A percentile compares a stretch with the other conserved stretches of the same genome.
These are phyloP conservation scores for Hymenoscyphus salicellus DNA, from an alignment of 2,329 filamentous ascomycete species.

Conservation along the genomic window DNA sequence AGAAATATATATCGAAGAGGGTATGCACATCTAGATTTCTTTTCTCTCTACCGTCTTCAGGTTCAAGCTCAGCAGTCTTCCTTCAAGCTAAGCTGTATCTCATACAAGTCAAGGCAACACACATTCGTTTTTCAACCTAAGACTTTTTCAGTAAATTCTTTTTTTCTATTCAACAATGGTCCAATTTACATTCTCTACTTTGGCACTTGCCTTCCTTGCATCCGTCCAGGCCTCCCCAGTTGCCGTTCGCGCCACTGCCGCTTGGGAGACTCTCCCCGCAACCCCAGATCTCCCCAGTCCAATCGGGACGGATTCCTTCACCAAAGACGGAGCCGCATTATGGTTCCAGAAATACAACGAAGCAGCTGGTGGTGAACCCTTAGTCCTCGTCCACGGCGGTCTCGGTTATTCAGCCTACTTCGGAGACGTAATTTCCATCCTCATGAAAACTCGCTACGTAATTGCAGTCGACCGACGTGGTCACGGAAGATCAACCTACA, in stretches of 20 bases:
- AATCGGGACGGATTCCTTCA: slow-evolving; percentile 32
- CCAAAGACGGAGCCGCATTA: slow-evolving; percentile 40
- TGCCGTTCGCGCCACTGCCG: not conserved
- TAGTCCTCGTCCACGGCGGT: slow-evolving; percentile 43
- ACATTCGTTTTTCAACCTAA: not conserved
- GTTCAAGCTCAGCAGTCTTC: not conserved
- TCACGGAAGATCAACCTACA: slow-evolving; percentile 42
- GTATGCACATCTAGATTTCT: not conserved
- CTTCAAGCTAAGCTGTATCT: not conserved
- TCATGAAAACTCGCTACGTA: slow-evolving; percentile 38
- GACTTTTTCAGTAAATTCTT: not conserved
- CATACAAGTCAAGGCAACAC: not conserved
- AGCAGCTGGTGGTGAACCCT: slow-evolving; percentile 34
- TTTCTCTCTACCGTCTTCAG: not conserved
- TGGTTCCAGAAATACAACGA: slow-evolving; percentile 45
- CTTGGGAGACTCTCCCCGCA: slow-evolving; percentile 36
- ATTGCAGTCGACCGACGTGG: slow-evolving; percentile 43
- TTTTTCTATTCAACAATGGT: not conserved
- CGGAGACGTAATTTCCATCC: slow-evolving; percentile 39
- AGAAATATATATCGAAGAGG: not conserved
- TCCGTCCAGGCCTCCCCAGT: not conserved
- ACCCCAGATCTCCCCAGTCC: slow-evolving; percentile 40
- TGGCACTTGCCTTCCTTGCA: not conserved
- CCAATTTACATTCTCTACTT: not conserved
- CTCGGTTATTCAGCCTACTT: slow-evolving; percentile 44